Conservation (phyloP, 192 early-diverging fungal genomes). For the Chytriomyces hyalinus region DNA sequence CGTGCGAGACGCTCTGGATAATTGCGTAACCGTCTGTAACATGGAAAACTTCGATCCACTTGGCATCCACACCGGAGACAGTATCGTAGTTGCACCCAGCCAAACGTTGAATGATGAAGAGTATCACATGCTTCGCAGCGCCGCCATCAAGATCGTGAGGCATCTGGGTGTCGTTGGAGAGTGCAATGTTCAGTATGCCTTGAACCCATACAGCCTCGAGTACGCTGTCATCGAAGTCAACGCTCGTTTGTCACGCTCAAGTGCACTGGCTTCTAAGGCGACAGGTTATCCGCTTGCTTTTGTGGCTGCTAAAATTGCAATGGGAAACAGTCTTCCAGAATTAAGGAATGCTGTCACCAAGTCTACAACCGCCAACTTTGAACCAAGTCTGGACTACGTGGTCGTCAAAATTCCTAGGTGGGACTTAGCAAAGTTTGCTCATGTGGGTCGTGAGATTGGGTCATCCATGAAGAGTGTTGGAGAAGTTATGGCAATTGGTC, state of each 20-base stretch:
- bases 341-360: slow-evolving; percentile 90
- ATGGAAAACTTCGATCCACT: slow-evolving; percentile 99
- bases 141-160: slow-evolving; percentile 94
- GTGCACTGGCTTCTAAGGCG: slow-evolving; percentile 94
- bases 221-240: slow-evolving; percentile 98
- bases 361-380: slow-evolving; percentile 95
- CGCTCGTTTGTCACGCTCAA: slow-evolving; percentile 86
- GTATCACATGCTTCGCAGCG: slow-evolving; percentile 92
- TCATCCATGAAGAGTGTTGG: slow-evolving; percentile 96
- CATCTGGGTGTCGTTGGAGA: slow-evolving; percentile 97
- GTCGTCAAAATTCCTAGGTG: slow-evolving; percentile 98
- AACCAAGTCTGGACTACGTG: slow-evolving; percentile 93
- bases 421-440: slow-evolving; percentile 94
- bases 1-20: slow-evolving; percentile 93
- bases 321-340: slow-evolving; percentile 86
- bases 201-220: slow-evolving; percentile 86
- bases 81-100: slow-evolving; percentile 96
- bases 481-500: slow-evolving; percentile 98
- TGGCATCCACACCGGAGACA: slow-evolving; percentile 97
- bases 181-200: slow-evolving; percentile 97
- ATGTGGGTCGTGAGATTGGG: slow-evolving; percentile 83
- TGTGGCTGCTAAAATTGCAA: slow-evolving; percentile 95
- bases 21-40: slow-evolving; percentile 99
- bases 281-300: slow-evolving; percentile 95
- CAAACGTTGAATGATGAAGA: slow-evolving; percentile 97